Conservation (phyloP, 2,329 filamentous ascomycete species). For the Hymenoscyphus linearis region DNA sequence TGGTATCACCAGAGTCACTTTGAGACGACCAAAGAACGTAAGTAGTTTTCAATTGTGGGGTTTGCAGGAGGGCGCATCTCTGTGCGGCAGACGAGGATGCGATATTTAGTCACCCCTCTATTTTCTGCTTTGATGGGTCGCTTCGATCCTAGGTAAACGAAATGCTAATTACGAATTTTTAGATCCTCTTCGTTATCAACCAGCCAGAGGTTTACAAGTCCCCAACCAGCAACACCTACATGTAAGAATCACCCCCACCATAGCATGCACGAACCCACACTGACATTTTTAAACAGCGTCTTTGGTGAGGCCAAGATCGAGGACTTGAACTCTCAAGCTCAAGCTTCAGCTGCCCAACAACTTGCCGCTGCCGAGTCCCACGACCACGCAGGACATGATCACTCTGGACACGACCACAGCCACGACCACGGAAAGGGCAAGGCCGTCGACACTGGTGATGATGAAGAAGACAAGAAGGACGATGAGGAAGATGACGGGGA, state of each 20-base stretch:
- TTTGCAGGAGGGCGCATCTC: not conserved
- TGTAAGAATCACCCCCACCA: slow-evolving; percentile 56
- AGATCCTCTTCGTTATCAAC: slow-evolving; percentile 99
- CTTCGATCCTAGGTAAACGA: not conserved
- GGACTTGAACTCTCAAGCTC: slow-evolving; percentile 97
- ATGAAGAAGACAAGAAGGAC: slow-evolving; percentile 70
- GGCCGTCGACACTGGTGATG: slow-evolving; percentile 60
- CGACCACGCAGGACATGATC: slow-evolving; percentile 46
- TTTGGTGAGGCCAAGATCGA: slow-evolving; percentile 99
- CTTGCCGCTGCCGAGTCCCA: slow-evolving; percentile 66
- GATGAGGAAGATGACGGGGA: slow-evolving; percentile 87
- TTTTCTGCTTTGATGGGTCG: not conserved
- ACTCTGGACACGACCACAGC: slow-evolving; percentile 60
- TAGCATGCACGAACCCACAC: slow-evolving; percentile 1
- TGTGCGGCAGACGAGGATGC: not conserved
- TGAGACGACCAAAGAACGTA: slow-evolving; percentile 98
- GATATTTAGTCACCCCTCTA: not conserved
- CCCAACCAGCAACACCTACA: slow-evolving; percentile 98
- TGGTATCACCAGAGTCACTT: slow-evolving; percentile 96
- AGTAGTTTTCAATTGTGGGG: slow-evolving; percentile 39
- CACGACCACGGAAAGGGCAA: slow-evolving; percentile 66
- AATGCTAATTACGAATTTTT: slow-evolving; percentile 15
- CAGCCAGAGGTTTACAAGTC: slow-evolving; percentile 99
- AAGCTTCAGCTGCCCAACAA: slow-evolving; percentile 92
- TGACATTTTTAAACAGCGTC: slow-evolving; percentile 55